phyloP scores from a whole-genome alignment of 1,139 yeast genomes.

The Pichia sp. region DNA sequence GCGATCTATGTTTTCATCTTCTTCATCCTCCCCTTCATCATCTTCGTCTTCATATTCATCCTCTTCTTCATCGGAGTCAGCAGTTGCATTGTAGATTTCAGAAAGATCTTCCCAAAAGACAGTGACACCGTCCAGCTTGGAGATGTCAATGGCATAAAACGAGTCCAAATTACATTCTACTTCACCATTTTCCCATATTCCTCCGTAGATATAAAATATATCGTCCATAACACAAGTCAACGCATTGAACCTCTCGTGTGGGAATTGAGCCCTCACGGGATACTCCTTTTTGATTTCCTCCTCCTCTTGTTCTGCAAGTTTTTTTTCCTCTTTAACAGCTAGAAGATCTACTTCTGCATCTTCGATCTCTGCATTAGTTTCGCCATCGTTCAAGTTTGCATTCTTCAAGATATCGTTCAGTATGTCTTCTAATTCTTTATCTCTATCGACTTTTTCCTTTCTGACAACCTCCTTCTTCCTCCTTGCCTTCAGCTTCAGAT shows the following conservation, averaged over 20 bases:
- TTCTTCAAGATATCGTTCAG: constrained; percentile 70
- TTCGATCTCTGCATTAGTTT: constrained; percentile 35
- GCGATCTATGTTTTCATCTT: constrained; percentile 42
- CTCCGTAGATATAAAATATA: constrained; percentile 81
- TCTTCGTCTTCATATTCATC: constrained; percentile 66
- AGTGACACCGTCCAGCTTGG: constrained; percentile 81
- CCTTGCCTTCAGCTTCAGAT: constrained; percentile 60
- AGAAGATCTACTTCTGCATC: constrained; percentile 35
- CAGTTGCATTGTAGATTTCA: constrained; percentile 55
- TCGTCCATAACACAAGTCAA: constrained; percentile 85
- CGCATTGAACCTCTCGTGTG: constrained; percentile 88
- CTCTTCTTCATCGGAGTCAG: constrained; percentile 48
- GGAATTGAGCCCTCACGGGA: constrained; percentile 58
- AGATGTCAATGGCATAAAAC: constrained; percentile 79
- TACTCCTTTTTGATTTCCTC: constrained; percentile 43
- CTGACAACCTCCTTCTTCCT: constrained; percentile 45
- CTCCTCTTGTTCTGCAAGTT: constrained; percentile 30
- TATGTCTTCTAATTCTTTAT: constrained; percentile 78
- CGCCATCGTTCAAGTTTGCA: constrained; percentile 56
- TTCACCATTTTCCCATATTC: constrained; percentile 85
- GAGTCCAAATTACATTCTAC: constrained; percentile 80
- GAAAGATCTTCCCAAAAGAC: constrained; percentile 85
- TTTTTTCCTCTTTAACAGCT: background rate
- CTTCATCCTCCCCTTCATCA: constrained; percentile 56
- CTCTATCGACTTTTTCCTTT: constrained; percentile 54